Evolutionary conservation across 2,329 filamentous ascomycete species (phyloP), one percentile per base, ranked within the genome.

Genomic region (Botrytis medusae): DNA sequence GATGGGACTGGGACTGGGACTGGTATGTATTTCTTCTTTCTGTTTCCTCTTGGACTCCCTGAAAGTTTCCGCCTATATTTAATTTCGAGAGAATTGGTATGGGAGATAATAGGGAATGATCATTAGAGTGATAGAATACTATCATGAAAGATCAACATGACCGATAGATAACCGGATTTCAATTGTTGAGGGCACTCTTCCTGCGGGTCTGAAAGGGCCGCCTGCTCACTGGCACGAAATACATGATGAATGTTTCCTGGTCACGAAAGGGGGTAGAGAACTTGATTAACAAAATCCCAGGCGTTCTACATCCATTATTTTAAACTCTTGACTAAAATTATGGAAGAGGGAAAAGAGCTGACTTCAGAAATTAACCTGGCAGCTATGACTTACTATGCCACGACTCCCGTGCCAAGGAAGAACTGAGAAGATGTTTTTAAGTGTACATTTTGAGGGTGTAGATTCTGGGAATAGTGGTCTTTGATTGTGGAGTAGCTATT

Each of bases 371-470:
- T 73, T 25, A 70, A 70, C 16, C 16, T 16, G 18, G 64, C 65
- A n/a, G 72, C 72, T 20, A 73, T 70, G 72, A 59, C 72, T 20
- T 70, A 73, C 16, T 73, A 70, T 64, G 72, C 72, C 32, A 73
- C 72, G 20, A 70, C 70, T 57, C 72, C 72, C 1, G 72, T 70
- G 37, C 37, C 42, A 9, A 54, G 57, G 14, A n/a, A 8, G 1
- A 37, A 22, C 4, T 60, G 20, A 60, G 32, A 9, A 25, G 20
- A 34, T 20, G 29, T 2, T 25, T 22, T 32, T 22, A 9, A 37
- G 44, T 34, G 25, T 20, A 1, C 2, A 14, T 18, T 46, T 34
- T 20, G 42, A 8, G 2, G 29, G 29, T 34, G 32, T 10, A 3
- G 29, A 16, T 25, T 46, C 44, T 32, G 8, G 7, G 22, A 10